Base-by-base conservation (phyloP, 2,329 filamentous ascomycete genomes). In the Monilinia vaccinii-corymbosi region DNA sequence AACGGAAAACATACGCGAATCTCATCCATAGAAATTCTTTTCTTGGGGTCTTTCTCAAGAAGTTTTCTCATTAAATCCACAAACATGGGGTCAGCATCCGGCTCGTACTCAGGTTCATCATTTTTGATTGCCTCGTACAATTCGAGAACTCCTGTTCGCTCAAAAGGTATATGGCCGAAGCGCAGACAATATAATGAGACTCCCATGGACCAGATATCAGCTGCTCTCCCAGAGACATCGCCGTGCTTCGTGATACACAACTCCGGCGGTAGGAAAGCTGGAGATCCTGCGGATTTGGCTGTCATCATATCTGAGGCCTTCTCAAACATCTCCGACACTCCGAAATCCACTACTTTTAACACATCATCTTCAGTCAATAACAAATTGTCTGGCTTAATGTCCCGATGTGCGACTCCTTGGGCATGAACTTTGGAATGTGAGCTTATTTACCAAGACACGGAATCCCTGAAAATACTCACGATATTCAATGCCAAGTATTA, bases 191-290 rank as follows among this genome's bases (percentile, higher is more conserved):
- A 97, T 2, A 99, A 78, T 1, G 92, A 96, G 10, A 97, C 87
- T 8, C 94, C 94, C 93, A 97, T 97, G 4, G 93, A 96, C 94
- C 94, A 99, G 58, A 99, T 91, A 73, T 99, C 94, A 4, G 91
- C 91, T 4, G 93, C 91, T 67, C 84, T 88, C 13, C 94, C 94
- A 3, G 89, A 93, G 1, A 97, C 87, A 65, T 92, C 86, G 0
- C 89, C 90, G 71, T 97, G 93, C 68, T 84, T 91, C 9, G 85
- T 83, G 25, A 92, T 86, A 70, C 94, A 99, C 14, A 99, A 78
- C 73, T 99, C 94, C 0, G 94, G 94, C 0, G 94, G 89, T 61
- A 97, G 81, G 69, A 99, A 99, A 0, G 94, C 94, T 0, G 94
- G 94, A 4, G 92, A 97, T 1, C 94, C 94, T 13, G 92, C 92